Evolutionary conservation across 352 stramenopile genomes (phyloP).

Genomic region (Phytopythium aichiense): DNA sequence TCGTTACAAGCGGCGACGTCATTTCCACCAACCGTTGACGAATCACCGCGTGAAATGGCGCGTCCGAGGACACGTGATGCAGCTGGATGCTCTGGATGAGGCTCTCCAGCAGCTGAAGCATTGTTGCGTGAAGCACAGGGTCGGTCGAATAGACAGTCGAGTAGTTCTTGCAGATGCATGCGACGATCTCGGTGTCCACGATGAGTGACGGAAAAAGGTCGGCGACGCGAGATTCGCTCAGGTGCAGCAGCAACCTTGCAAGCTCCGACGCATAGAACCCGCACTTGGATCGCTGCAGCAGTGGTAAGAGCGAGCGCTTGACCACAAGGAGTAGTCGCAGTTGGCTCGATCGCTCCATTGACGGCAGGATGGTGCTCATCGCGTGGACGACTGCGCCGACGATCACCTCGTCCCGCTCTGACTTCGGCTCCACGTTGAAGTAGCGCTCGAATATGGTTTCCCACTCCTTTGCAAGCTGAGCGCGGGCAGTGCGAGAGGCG

Average conservation of each 20-base stretch:
- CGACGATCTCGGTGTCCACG: constrained; percentile 48
- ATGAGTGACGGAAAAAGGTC: constrained; percentile 61
- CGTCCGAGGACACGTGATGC: background rate
- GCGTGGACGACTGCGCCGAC: constrained; percentile 35
- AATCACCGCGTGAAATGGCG: constrained; percentile 21
- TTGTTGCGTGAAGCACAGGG: constrained; percentile 34
- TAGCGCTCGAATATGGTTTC: constrained; percentile 44
- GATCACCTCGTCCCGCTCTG: constrained; percentile 53
- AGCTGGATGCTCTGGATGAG: background rate
- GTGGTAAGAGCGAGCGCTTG: constrained; percentile 47
- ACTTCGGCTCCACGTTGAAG: constrained; percentile 31
- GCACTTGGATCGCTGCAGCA: constrained; percentile 32
- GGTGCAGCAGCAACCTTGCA: constrained; percentile 38
- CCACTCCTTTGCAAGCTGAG: constrained; percentile 30
- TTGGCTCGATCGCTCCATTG: constrained; percentile 33
- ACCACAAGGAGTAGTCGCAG: constrained; percentile 43
- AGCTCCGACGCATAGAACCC: constrained; percentile 30
- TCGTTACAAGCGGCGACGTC: constrained; percentile 36
- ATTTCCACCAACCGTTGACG: constrained; percentile 32
- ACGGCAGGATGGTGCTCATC: constrained; percentile 29
- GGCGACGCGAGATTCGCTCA: constrained; percentile 34
- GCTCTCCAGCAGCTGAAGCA: constrained; percentile 30
- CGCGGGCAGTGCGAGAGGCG: constrained; percentile 17
- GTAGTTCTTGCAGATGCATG: constrained; percentile 46
- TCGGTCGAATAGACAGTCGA: constrained; percentile 33